These are phyloP conservation scores for Scorias spongiosa DNA, from an alignment of 2,329 filamentous ascomycete species.

Conservation along the genomic window DNA sequence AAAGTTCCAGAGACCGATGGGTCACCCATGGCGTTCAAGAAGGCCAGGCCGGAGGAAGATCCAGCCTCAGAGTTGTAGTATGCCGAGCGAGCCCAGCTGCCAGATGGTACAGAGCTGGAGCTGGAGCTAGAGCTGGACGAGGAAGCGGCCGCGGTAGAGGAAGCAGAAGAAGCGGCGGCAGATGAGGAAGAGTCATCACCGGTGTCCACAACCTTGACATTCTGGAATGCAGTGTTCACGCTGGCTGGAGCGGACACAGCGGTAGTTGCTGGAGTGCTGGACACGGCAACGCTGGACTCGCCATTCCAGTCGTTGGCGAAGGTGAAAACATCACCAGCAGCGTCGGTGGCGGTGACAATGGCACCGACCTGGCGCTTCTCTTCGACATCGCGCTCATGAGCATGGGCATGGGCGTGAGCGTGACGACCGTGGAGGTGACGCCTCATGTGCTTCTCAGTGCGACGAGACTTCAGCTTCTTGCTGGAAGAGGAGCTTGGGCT, in stretches of 20 bases:
- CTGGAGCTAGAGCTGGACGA: slow-evolving; percentile 10
- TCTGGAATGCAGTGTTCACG: background rate
- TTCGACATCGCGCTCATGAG: slow-evolving; percentile 27
- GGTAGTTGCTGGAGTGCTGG: slow-evolving; percentile 7
- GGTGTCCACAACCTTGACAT: background rate
- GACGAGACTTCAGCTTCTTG: slow-evolving; percentile 17
- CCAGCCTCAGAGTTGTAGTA: slow-evolving; percentile 22
- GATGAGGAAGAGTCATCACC: slow-evolving; percentile 1
- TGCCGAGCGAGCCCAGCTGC: slow-evolving; percentile 19
- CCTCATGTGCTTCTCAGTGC: slow-evolving; percentile 11
- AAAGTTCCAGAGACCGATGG: slow-evolving; percentile 40
- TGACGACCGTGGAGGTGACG: slow-evolving; percentile 26
- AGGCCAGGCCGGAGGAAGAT: slow-evolving; percentile 38
- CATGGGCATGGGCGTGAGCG: slow-evolving; percentile 32
- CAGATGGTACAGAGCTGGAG: slow-evolving; percentile 7
- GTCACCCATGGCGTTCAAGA: slow-evolving; percentile 44
- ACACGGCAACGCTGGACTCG: slow-evolving; percentile 4
- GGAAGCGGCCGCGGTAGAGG: slow-evolving; percentile 5
- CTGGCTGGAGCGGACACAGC: slow-evolving; percentile 7
- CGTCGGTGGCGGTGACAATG: slow-evolving; percentile 42
- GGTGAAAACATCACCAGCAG: slow-evolving; percentile 41
- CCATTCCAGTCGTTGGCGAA: slow-evolving; percentile 43
- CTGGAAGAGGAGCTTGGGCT: slow-evolving; percentile 26
- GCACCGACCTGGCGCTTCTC: slow-evolving; percentile 32
- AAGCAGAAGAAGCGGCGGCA: no score